Percentiles rank a stretch among this genome's conserved stretches.
phyloP scores from a whole-genome alignment of 345 rosid genomes.

The Cardiospermum halicacabum region DNA sequence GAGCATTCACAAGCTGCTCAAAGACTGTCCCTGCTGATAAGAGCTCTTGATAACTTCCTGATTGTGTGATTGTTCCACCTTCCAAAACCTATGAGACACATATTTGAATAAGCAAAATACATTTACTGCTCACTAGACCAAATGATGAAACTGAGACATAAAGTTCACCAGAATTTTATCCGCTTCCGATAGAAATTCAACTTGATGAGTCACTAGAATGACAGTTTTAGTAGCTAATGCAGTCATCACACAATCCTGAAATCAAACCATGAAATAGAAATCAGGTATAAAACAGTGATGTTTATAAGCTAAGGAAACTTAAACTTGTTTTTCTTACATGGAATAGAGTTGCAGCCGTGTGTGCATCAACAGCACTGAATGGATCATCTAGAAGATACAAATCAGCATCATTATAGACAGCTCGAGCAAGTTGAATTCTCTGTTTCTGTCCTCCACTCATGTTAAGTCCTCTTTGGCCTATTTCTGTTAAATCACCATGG shows the following conservation, averaged over 20 bases:
- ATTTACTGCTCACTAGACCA: not conserved
- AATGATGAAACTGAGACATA: not conserved
- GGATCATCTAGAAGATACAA: conserved; percentile 81
- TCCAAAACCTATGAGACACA: conserved; percentile 35
- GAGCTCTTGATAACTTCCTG: conserved; percentile 29
- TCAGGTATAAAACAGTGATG: conserved; percentile 3
- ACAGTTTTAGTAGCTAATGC: conserved; percentile 29
- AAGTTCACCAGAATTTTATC: conserved; percentile 33
- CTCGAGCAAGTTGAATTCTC: conserved; percentile 78
- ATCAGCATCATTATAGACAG: conserved; percentile 68
- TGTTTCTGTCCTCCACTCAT: conserved; percentile 92
- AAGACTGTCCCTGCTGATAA: conserved; percentile 28
- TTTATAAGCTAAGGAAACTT: not conserved
- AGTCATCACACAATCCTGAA: conserved; percentile 37
- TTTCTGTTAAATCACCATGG: conserved; percentile 78
- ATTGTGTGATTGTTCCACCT: conserved; percentile 28
- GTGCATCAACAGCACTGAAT: conserved; percentile 82
- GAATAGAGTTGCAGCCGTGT: conserved; percentile 64
- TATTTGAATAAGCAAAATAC: not conserved
- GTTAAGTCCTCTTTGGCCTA: conserved; percentile 80
- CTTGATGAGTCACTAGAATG: conserved; percentile 41
- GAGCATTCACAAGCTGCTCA: conserved; percentile 32
- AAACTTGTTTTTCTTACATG: conserved; percentile 42
- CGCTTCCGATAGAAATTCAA: conserved; percentile 33
- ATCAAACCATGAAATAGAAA: conserved; percentile 5